Evolutionary conservation across 1,139 yeast genomes (phyloP), one percentile per base, ranked within the genome.

Genomic region (Scheffersomyces quercinus): DNA sequence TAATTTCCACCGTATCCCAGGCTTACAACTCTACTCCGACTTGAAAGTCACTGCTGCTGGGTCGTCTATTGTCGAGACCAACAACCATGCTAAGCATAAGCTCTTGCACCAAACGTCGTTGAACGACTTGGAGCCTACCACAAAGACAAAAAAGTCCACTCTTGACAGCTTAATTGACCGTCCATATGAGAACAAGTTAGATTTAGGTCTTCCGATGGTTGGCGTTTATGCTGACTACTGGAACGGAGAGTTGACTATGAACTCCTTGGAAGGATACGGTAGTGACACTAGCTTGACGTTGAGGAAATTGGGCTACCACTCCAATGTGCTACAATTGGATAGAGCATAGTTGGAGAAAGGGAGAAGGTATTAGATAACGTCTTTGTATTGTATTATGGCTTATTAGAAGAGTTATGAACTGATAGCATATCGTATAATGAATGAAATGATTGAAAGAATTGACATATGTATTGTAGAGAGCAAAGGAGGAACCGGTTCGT

Each of bases 171-270:
- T 89, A 53, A 80, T 87, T 37, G 74, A 83, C 14, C 75, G 97
- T 51, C 88, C 95, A 0, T 83, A 87, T 29, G 78, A 85, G 47
- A 77, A 79, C 53, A 85, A 86, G 47, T 68, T 91, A 20, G 97
- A 97, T 0, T 77, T 91, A 52, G 97, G 97, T 0, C 71, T 91
- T 46, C 97, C 98, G 0, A 82, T 91, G 84, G 85, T 96, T 56
- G 83, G 87, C 52, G 88, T 91, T 0, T 91, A 91, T 59, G 91
- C 96, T 0, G 97, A 91, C 55, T 91, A 91, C 64, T 91, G 98
- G 98, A 93, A 90, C 55, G 97, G 98, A 4, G 85, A 84, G 41
- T 66, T 91, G 41, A 85, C 82, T 52, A 79, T 91, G 76, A 86
- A 85, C 55, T 85, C 95, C 1, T 68, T 91, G 39, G 93, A 88